phyloP scores from a whole-genome alignment of 176 grass and related monocot genomes.

The Avena sativa region DNA sequence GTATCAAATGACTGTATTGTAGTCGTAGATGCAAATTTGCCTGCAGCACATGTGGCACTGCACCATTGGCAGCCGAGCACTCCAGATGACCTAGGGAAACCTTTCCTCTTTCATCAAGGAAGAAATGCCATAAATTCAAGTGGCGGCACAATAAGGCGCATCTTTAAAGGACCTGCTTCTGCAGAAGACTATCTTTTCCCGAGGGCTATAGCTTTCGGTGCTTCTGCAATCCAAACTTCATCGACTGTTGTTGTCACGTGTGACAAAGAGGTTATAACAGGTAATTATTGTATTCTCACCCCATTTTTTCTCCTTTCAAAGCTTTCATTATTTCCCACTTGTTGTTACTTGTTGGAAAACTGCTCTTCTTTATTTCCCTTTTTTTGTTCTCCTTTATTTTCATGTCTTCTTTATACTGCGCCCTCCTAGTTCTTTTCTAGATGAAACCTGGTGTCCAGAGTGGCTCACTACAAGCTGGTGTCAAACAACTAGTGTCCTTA shows the following conservation, averaged over 20 bases:
- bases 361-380: slow-evolving; percentile 18
- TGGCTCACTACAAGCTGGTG: slow-evolving; percentile 19
- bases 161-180: slow-evolving; percentile 86
- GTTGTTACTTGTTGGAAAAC: slow-evolving; percentile 25
- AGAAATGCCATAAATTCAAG: slow-evolving; percentile 69
- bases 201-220: slow-evolving; percentile 83
- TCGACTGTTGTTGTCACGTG: slow-evolving; percentile 77
- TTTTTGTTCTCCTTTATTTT: slow-evolving; percentile 18
- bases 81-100: slow-evolving; percentile 76
- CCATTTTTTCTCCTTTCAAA: neutral
- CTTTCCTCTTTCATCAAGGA: slow-evolving; percentile 90
- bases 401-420: neutral
- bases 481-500: slow-evolving; percentile 21
- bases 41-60: slow-evolving; percentile 82
- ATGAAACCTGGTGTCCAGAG: slow-evolving; percentile 24
- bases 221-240: slow-evolving; percentile 63
- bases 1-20: slow-evolving; percentile 81
- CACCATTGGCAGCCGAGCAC: slow-evolving; percentile 98
- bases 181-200: slow-evolving; percentile 80
- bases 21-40: slow-evolving; percentile 78
- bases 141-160: slow-evolving; percentile 80
- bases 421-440: neutral
- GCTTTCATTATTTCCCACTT: neutral
- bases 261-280: slow-evolving; percentile 96
- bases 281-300: slow-evolving; percentile 57